Conservation (phyloP, 2,329 filamentous ascomycete genomes). For the Didymella segeticola region DNA sequence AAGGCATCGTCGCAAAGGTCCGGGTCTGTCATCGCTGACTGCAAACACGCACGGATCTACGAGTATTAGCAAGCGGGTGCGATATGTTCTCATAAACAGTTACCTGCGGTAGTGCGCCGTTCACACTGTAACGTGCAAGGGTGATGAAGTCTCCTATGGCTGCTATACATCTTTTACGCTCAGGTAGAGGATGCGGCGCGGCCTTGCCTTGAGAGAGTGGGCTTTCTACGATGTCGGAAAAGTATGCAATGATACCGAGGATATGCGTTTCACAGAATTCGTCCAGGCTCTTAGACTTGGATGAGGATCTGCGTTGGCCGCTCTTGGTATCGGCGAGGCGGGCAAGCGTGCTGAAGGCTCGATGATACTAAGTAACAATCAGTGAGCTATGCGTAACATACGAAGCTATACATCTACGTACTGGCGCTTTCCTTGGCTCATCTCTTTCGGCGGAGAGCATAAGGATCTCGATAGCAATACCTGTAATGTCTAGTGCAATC, state of each 20-base stretch:
- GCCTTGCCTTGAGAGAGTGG: conserved; percentile 48
- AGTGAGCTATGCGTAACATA: background rate
- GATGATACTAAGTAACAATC: conserved; percentile 48
- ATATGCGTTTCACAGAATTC: conserved; percentile 83
- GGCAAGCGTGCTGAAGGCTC: conserved; percentile 57
- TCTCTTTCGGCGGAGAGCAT: conserved; percentile 77
- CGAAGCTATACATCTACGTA: conserved; percentile 50
- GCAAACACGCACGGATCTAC: conserved; percentile 88
- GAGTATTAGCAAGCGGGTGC: conserved; percentile 27
- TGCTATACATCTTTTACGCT: conserved; percentile 78
- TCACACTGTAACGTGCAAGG: conserved; percentile 74
- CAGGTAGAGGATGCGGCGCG: conserved; percentile 63
- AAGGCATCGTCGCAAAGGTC: conserved; percentile 81
- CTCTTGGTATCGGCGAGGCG: conserved; percentile 57
- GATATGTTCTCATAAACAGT: conserved; percentile 30
- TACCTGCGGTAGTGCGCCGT: conserved; percentile 84
- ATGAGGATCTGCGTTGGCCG: conserved; percentile 52
- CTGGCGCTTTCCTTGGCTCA: conserved; percentile 59
- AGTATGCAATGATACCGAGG: conserved; percentile 82
- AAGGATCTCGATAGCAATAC: conserved; percentile 80
- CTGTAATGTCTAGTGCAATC: conserved; percentile 75
- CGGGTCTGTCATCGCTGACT: conserved; percentile 78
- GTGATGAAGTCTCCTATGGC: conserved; percentile 89
- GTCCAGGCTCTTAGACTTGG: conserved; percentile 66
- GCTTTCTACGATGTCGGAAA: conserved; percentile 81